phyloP scores from a whole-genome alignment of 163 green algal genomes.

The Scenedesmus sp. region DNA sequence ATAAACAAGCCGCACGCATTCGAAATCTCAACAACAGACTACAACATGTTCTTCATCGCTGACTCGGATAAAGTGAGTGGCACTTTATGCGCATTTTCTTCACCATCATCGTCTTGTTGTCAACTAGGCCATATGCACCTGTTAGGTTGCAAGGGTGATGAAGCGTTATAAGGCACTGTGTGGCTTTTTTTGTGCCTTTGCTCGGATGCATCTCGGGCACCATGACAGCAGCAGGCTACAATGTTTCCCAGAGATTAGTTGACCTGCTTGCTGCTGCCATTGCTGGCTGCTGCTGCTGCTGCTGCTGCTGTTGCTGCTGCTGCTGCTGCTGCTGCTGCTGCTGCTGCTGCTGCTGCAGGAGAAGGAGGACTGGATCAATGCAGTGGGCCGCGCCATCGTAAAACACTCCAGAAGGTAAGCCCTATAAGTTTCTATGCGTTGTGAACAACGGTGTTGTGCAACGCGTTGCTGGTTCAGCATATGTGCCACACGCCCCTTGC shows the following conservation, averaged over 20 bases:
- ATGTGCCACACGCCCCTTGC: too few relatives aligned
- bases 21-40: conserved; percentile 93
- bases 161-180: too few relatives aligned
- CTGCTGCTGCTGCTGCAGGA: conserved; percentile 71
- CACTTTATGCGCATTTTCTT: not conserved
- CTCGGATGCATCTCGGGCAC: too few relatives aligned
- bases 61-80: conserved; percentile 90
- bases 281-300: not conserved
- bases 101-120: too few relatives aligned
- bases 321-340: not conserved
- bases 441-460: too few relatives aligned
- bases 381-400: conserved; percentile 96
- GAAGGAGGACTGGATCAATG: conserved; percentile 99
- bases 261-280: not conserved
- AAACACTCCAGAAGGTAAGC: conserved; percentile 80
- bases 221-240: too few relatives aligned
- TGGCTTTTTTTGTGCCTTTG: too few relatives aligned
- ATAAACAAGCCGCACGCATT: conserved; percentile 98
- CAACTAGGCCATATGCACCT: too few relatives aligned
- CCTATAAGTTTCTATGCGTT: not conserved
- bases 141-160: too few relatives aligned
- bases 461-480: too few relatives aligned
- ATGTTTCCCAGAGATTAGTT: too few relatives aligned
- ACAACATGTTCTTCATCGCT: conserved; percentile 98
- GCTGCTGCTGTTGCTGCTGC: not conserved